These are phyloP conservation scores for Penicillium hordei DNA, from an alignment of 2,329 filamentous ascomycete species.

Conservation along the genomic window DNA sequence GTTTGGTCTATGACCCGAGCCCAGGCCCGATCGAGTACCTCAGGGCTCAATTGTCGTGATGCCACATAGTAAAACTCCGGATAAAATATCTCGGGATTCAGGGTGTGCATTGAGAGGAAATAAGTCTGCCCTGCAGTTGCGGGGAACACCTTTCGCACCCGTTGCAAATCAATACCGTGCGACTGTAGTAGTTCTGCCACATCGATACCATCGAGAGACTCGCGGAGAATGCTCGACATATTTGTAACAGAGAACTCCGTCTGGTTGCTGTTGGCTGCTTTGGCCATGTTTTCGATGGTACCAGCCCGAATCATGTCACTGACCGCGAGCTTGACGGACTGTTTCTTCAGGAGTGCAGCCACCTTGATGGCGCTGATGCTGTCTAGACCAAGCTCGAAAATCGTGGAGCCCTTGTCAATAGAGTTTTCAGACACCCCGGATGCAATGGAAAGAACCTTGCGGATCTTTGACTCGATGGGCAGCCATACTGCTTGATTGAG, in stretches of 20 bases:
- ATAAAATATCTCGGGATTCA: slow-evolving; percentile 67
- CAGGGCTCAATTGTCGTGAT: slow-evolving; percentile 38
- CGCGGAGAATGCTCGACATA: slow-evolving; percentile 23
- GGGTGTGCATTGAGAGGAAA: slow-evolving; percentile 70
- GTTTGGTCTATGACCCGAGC: slow-evolving; percentile 53
- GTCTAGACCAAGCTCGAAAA: slow-evolving; percentile 85
- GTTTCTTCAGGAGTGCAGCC: slow-evolving; percentile 64
- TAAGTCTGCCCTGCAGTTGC: slow-evolving; percentile 76
- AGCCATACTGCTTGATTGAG: slow-evolving; percentile 28
- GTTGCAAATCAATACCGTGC: slow-evolving; percentile 43
- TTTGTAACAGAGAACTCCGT: slow-evolving; percentile 17
- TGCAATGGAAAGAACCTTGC: slow-evolving; percentile 52
- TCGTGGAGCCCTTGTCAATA: slow-evolving; percentile 62
- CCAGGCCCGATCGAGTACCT: slow-evolving; percentile 62
- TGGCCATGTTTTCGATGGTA: slow-evolving; percentile 65
- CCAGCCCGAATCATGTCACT: slow-evolving; percentile 68
- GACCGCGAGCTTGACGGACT: slow-evolving; percentile 63
- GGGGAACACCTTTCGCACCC: slow-evolving; percentile 62
- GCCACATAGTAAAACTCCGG: slow-evolving; percentile 67
- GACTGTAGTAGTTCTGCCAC: slow-evolving; percentile 39
- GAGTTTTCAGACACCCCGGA: slow-evolving; percentile 59
- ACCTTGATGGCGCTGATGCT: slow-evolving; percentile 91
- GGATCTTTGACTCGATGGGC: slow-evolving; percentile 42
- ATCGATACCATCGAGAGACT: slow-evolving; percentile 43
- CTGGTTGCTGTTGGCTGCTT: slow-evolving; percentile 20